phyloP scores from a whole-genome alignment of 2,329 filamentous ascomycete genomes.

The Chlorencoelia australis region DNA sequence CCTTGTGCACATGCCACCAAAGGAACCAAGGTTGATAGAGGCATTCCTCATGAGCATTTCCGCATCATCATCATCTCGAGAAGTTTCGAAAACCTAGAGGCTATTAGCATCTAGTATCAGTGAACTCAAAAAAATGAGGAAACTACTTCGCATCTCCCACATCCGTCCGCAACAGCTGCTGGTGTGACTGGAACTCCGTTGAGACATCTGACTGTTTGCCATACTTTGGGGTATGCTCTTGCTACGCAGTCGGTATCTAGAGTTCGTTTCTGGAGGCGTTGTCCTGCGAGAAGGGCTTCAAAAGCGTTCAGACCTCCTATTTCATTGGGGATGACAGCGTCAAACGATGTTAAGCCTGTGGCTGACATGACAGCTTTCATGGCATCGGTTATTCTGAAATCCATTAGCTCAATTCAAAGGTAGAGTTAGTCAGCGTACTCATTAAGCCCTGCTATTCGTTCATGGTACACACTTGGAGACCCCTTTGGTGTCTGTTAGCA shows the following conservation, averaged over 20 bases:
- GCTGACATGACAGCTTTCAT: constrained; percentile 19
- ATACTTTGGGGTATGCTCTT: constrained; percentile 24
- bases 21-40: constrained; percentile 19
- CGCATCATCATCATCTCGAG: constrained; percentile 17
- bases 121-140: not conserved
- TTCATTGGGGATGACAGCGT: constrained; percentile 52
- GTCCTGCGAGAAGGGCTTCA: constrained; percentile 21
- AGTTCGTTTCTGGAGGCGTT: constrained; percentile 19
- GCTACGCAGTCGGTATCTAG: constrained; percentile 25
- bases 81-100: constrained; percentile 14
- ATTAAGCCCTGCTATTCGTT: constrained; percentile 22
- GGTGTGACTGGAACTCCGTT: constrained; percentile 20
- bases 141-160: constrained; percentile 13
- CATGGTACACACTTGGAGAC: constrained; percentile 24
- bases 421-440: constrained; percentile 14
- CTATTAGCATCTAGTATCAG: not conserved
- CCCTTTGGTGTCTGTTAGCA: constrained; percentile 13
- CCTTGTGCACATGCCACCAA: constrained; percentile 21
- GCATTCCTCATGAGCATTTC: constrained; percentile 23
- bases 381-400: constrained; percentile 20
- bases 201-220: constrained; percentile 25
- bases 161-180: constrained; percentile 20
- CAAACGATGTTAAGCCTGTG: constrained; percentile 16
- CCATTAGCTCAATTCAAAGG: not conserved
- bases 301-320: constrained; percentile 55